Evolutionary conservation across 768 basidiomycete genomes (phyloP).

Genomic region (Lactarius psammicola): DNA sequence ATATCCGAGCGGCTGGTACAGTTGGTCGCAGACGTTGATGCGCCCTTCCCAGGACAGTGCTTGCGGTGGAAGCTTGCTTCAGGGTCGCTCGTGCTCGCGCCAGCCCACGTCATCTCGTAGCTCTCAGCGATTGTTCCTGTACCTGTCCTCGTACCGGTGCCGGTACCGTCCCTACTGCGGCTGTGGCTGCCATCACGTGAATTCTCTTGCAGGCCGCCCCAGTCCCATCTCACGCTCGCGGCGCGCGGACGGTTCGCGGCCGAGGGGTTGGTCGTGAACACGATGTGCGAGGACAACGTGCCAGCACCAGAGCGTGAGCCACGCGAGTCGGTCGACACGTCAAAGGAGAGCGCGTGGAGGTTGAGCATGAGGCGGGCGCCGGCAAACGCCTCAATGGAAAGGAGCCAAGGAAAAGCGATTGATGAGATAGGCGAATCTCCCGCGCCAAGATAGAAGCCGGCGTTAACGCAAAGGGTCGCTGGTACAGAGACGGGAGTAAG

Average conservation of each 20-base stretch:
- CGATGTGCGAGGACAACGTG: constrained; percentile 16
- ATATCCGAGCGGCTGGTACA: constrained; percentile 1
- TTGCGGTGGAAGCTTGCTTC: background rate
- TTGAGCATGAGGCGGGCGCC: constrained; percentile 21
- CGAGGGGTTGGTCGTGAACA: constrained; percentile 11
- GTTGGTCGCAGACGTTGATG: background rate
- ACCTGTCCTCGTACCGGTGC: background rate
- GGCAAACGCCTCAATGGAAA: constrained; percentile 21
- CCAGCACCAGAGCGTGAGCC: background rate
- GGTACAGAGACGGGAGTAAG: too few species aligned
- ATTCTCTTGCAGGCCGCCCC: constrained; percentile 13
- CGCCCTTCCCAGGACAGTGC: background rate
- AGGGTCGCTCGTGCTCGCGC: background rate
- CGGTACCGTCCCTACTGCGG: background rate
- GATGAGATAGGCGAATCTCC: constrained; percentile 8
- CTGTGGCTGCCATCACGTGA: background rate
- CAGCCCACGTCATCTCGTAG: constrained; percentile 14
- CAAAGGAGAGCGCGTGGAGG: constrained; percentile 15
- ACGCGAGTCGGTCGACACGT: background rate
- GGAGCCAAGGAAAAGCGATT: constrained; percentile 24
- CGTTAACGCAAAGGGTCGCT: constrained; percentile 27
- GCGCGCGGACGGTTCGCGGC: background rate
- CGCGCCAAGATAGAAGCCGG: constrained; percentile 21
- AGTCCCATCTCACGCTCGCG: constrained; percentile 17
- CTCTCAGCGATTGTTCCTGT: constrained; percentile 6